Conservation (phyloP, 805 yeast species). For the Brettanomyces naardenensis region DNA sequence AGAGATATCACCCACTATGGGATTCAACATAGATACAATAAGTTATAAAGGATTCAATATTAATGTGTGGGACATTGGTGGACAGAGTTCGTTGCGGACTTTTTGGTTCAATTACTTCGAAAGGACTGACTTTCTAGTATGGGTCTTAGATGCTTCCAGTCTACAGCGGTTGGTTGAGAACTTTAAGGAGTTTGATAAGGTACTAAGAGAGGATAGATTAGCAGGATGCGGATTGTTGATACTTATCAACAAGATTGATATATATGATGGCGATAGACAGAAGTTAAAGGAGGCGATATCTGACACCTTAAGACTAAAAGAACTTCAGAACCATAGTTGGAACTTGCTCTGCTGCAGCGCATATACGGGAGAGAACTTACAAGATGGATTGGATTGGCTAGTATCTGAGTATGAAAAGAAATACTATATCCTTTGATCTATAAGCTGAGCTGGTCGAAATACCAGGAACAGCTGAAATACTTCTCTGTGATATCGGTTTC, state of each 20-base stretch:
- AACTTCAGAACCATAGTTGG: slow-evolving; percentile 32
- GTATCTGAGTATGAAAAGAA: slow-evolving; percentile 31
- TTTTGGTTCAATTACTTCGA: slow-evolving; percentile 95
- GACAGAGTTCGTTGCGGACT: slow-evolving; percentile 73
- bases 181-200: slow-evolving; percentile 51
- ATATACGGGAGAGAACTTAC: slow-evolving; percentile 33
- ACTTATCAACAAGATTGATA: slow-evolving; percentile 69
- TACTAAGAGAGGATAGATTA: slow-evolving; percentile 61
- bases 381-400: slow-evolving; percentile 35
- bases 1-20: slow-evolving; percentile 80
- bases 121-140: slow-evolving; percentile 64
- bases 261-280: slow-evolving; percentile 26
- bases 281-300: slow-evolving; percentile 12
- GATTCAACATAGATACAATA: slow-evolving; percentile 71
- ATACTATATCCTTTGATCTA: slow-evolving; percentile 26
- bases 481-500: slow-evolving; percentile 61
- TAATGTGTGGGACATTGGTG: slow-evolving; percentile 81
- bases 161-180: slow-evolving; percentile 59
- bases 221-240: slow-evolving; percentile 61
- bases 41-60: slow-evolving; percentile 34
- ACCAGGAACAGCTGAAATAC: slow-evolving; percentile 29
- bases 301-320: slow-evolving; percentile 23
- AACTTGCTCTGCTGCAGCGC: slow-evolving; percentile 41
- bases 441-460: slow-evolving; percentile 12
- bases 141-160: slow-evolving; percentile 76